Base-by-base conservation (phyloP, 371 early-diverging fungal genomes). In the Haplosporangium sp. region DNA sequence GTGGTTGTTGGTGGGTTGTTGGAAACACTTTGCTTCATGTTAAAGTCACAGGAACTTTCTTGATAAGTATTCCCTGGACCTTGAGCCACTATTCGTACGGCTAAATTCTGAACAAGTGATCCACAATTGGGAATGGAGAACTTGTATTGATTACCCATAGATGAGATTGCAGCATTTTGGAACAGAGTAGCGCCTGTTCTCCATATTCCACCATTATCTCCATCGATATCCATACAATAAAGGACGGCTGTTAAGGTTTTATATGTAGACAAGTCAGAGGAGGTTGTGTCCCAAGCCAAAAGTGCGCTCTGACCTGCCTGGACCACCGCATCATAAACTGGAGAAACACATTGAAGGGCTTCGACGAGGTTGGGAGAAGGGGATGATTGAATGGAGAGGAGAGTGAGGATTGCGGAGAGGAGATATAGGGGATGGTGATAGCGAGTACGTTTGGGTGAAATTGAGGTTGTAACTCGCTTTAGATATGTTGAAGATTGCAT, bases 211-310 rank as follows among this genome's bases (percentile, higher is more conserved):
- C 78, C 78, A 13, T 55, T 27, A 45, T 45, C 42, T 0, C 78
- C 78, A 10, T 65, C 50, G 9, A 65, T 38, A 47, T 78, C 78
- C 78, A 78, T 78, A 52, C 78, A 78, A 55, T 78, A 78, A 50
- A 78, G 57, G 37, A 63, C 66, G 15, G 78, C 78, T 1, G 70
- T 47, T 19, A 78, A 17, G 13, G 39, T 55, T 20, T 68, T 38
- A 10, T 68, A 77, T 4, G 45, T 65, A 4, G 19, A 2, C 10
- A 64, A 1, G 11, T 77, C 77, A 11, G 13, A 27, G 8, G 11
- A 0, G 0, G 72, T 27, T 8, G 58, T 57, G 20, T 45, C 40
- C 72, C 72, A 77, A n/a, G 68, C 38, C 47, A 77, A 39, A 35
- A 48, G 3, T 0, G 65, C 15, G 35, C 4, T 52, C 47, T 77